Conservation (phyloP, 2,329 filamentous ascomycete species). For the Gaeumannomyces tritici region DNA sequence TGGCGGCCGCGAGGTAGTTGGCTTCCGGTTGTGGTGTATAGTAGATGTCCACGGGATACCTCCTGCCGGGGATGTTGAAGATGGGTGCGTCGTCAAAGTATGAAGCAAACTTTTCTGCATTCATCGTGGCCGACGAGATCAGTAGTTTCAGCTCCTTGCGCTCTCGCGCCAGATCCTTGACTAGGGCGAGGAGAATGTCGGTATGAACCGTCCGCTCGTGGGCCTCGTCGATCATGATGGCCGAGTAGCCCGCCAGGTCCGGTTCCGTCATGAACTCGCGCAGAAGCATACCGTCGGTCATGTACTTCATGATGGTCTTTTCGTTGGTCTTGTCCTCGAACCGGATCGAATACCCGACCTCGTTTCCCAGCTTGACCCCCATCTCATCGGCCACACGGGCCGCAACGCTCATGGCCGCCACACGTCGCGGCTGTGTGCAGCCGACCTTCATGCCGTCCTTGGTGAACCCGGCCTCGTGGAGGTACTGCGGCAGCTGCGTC, state of each 20-base stretch:
- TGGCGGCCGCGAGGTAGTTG: conserved; percentile 83
- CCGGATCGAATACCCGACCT: conserved; percentile 90
- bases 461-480: conserved; percentile 85
- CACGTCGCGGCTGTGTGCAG: conserved; percentile 88
- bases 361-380: conserved; percentile 78
- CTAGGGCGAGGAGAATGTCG: conserved; percentile 77
- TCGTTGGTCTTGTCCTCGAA: conserved; percentile 90
- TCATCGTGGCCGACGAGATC: conserved; percentile 90
- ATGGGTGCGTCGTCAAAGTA: conserved; percentile 93
- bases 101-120: conserved; percentile 81
- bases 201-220: conserved; percentile 90
- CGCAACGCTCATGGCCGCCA: conserved; percentile 97
- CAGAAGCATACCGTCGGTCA: conserved; percentile 94
- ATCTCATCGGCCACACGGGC: conserved; percentile 91
- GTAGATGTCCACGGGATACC: conserved; percentile 84
- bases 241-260: conserved; percentile 71
- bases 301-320: conserved; percentile 88
- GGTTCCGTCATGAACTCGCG: conserved; percentile 86
- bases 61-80: conserved; percentile 85
- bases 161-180: conserved; percentile 80
- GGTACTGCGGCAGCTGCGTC: conserved; percentile 87
- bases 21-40: conserved; percentile 87
- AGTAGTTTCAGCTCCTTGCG: conserved; percentile 80
- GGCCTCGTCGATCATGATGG: conserved; percentile 93
- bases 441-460: conserved; percentile 77